Percentiles rank a stretch among this genome's conserved stretches.
These are phyloP conservation scores for Zychaea mexicana DNA, from an alignment of 371 early-diverging fungal species.

Conservation along the genomic window DNA sequence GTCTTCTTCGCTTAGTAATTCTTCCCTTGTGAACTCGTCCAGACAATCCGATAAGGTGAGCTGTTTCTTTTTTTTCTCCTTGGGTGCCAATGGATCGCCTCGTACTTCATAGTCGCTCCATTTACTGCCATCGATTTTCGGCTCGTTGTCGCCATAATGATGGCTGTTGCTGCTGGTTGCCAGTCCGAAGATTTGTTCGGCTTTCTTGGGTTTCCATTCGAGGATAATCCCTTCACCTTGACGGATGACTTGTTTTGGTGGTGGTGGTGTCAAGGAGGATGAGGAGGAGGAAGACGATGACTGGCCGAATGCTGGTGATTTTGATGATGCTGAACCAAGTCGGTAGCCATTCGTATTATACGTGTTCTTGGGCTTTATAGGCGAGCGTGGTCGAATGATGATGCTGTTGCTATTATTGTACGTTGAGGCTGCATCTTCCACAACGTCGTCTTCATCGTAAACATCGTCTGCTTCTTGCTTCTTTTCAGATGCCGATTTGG, in stretches of 20 bases:
- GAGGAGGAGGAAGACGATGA: not conserved
- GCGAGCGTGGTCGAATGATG: not conserved
- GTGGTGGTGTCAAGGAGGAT: not conserved
- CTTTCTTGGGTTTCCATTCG: slow-evolving; percentile 29
- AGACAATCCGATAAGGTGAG: slow-evolving; percentile 57
- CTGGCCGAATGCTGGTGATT: not conserved
- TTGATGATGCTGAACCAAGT: not conserved
- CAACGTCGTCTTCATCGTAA: slow-evolving; percentile 19
- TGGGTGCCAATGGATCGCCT: slow-evolving; percentile 19
- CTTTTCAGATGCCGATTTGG: not conserved
- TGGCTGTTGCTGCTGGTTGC: not conserved
- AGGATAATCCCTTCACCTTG: slow-evolving; percentile 47
- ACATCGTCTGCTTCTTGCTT: not conserved
- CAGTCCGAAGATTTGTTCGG: slow-evolving; percentile 31
- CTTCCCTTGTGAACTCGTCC: slow-evolving; percentile 59
- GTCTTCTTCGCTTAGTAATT: slow-evolving; percentile 63
- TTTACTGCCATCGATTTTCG: slow-evolving; percentile 19
- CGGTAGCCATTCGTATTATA: not conserved
- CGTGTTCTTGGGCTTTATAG: not conserved
- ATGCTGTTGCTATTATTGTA: slow-evolving; percentile 7
- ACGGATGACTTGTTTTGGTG: slow-evolving; percentile 10
- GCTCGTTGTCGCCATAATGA: slow-evolving; percentile 3
- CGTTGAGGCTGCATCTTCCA: slow-evolving; percentile 15
- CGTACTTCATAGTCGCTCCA: slow-evolving; percentile 33
- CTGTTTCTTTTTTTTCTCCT: slow-evolving; percentile 9